Percentiles rank a stretch among this genome's conserved stretches.
These are phyloP conservation scores for Botrytis galanthina DNA, from an alignment of 2,329 filamentous ascomycete species.

Conservation along the genomic window DNA sequence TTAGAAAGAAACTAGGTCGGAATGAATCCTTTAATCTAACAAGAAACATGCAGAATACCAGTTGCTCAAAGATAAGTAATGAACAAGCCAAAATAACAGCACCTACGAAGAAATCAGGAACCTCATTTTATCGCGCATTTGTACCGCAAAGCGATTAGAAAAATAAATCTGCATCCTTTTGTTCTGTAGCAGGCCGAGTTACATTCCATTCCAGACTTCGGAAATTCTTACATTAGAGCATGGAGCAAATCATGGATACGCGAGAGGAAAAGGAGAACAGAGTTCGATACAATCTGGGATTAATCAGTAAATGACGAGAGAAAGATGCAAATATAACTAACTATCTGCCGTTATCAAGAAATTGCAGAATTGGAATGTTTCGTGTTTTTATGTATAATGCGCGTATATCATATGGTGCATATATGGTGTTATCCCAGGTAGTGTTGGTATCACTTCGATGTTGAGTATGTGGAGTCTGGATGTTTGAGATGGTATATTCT, in stretches of 20 bases:
- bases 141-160: too few relatives aligned
- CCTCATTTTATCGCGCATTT: too few relatives aligned
- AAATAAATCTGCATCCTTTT: neutral
- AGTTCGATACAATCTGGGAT: neutral
- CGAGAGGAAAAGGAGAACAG: neutral
- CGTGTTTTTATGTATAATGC: neutral
- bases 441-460: neutral
- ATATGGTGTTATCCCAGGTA: neutral
- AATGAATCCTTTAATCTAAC: neutral
- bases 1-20: neutral
- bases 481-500: rapidly evolving
- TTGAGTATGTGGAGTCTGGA: neutral
- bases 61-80: neutral
- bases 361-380: rapidly evolving
- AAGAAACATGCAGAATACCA: neutral
- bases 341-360: neutral
- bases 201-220: neutral
- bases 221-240: too few relatives aligned
- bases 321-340: neutral
- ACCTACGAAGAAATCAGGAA: neutral
- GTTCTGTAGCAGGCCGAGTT: rapidly evolving
- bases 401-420: rapidly evolving
- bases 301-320: neutral
- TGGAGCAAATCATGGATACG: neutral
- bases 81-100: neutral